Evolutionary conservation across 225 moss, liverwort and hornwort genomes (phyloP), one percentile per base, ranked within the genome.

Genomic region (Antitrichia curtipendula): DNA sequence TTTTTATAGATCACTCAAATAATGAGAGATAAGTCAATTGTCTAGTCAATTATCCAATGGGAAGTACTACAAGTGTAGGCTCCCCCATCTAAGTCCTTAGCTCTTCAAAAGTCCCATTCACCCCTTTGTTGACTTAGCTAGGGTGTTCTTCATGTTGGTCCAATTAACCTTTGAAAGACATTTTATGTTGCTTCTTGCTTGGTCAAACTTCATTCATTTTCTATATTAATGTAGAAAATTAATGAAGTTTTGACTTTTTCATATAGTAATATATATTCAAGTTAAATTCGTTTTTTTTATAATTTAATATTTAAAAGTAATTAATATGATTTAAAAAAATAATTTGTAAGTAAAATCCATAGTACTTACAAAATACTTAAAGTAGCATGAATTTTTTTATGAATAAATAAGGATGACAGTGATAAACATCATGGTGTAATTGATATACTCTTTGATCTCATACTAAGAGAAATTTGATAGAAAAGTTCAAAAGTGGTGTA

Each of bases 1-100:
- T 57, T 23, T 5, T 57, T 23, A 10, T 23, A 57, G 10, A 23
- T 7, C 10, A 57, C 2, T 7, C 1, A 61, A 14, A 29, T 61
- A 29, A 7, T 7, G 4, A 12, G 14, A 61, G 7, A 23, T 23
- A 61, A 61, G 7, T 15, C 7, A 63, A 2, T 32, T 63, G 63
- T 2, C 1, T 32, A 63, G 9, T 63, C 17, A 32, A 63, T 32
- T 32, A 9, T 63, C 3, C 4, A 5, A 64, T 34, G 36, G 10
- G 1, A 0, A 34, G 3, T 34, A 5, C 9, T 64, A 34, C 34
- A 64, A 64, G 5, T 34, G 10, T 9, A 64, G 3, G 2, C 5
- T 9, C 18, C 32, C 10, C 5, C 2, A 19, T 34, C 5, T 0
- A 34, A 9, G 64, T 64, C 19, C 34, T 34, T 1, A 64, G 0